Base-by-base conservation (phyloP, 805 yeast genomes). In the Millerozyma acaciae region DNA sequence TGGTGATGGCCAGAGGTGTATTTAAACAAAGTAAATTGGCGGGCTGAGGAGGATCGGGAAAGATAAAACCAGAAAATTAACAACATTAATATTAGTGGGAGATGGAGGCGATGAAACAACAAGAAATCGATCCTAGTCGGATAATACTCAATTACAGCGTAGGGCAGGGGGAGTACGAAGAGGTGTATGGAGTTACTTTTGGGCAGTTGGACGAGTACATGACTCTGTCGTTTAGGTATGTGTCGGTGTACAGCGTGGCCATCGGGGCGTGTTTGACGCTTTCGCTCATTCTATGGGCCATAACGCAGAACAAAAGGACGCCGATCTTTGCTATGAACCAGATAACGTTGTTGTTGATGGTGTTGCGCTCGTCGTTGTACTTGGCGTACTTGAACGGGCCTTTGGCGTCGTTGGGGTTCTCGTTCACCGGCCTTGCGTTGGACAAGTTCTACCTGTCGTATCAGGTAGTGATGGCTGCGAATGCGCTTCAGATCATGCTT, bases 321-420 rank as follows among this genome's bases (percentile, higher is more conserved):
- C 84, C 88, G 6, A 74, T 87, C 18, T 90, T 86, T 53, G 53
- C 79, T n/a, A 57, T 87, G 28, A 88, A 89, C 55, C 79, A 78
- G 51, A 32, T 67, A 2, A 75, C 84, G 21, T 62, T 90, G 33
- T 31, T 75, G 2, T 51, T 78, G 4, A 57, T 80, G 33, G 54
- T 80, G 4, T 36, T 87, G 10, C 81, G 84, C 33, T 74, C 88
- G 1, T 70, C 74, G 2, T 57, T 88, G 5, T 78, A 72, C 56
- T 47, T 83, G 18, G 68, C 60, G 8, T 77, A 79, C 43, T 51
- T 79, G 13, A 48, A 70, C 21, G 75, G 83, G 8, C 68, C 77
- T 1, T 74, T 71, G 42, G 62, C 70, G 18, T 60, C 78, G 0
- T 34, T 77, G 1, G 60, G 81, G 1, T 69, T 70, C 19, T 58